phyloP scores from a whole-genome alignment of 2,329 filamentous ascomycete species.

The Aspergillus luchuensis region DNA sequence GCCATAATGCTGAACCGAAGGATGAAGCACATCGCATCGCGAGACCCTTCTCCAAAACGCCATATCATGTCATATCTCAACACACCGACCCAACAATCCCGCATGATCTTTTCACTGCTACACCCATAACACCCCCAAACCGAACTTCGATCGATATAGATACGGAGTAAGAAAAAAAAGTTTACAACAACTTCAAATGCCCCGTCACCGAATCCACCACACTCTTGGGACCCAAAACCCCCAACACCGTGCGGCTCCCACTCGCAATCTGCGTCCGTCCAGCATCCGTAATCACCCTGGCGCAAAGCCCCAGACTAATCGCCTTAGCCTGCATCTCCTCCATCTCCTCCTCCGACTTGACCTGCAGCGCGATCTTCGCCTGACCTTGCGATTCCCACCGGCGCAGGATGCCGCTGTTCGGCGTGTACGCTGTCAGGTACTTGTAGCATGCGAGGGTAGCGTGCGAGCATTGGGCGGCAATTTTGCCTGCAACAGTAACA shows the following conservation, averaged over 20 bases:
- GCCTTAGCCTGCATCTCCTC: constrained; percentile 78
- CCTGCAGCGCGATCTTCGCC: constrained; percentile 90
- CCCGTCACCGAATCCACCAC: constrained; percentile 85
- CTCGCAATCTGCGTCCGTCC: constrained; percentile 94
- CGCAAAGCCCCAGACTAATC: constrained; percentile 78
- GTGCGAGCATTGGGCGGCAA: constrained; percentile 91
- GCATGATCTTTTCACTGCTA: too few species aligned
- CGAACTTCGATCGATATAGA: too few species aligned
- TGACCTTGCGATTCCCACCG: constrained; percentile 87
- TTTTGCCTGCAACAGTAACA: constrained; percentile 72
- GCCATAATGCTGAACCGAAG: background rate
- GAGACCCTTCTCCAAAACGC: too few species aligned
- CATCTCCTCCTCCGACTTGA: constrained; percentile 78
- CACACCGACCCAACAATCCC: background rate
- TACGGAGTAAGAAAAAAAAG: too few species aligned
- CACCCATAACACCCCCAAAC: too few species aligned
- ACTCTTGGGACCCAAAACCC: constrained; percentile 79
- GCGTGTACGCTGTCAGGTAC: constrained; percentile 62
- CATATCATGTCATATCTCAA: too few species aligned
- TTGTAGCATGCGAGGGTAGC: constrained; percentile 99
- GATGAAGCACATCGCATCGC: background rate
- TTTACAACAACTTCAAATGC: constrained; percentile 74
- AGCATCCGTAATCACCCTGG: constrained; percentile 91
- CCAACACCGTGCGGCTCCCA: constrained; percentile 88
- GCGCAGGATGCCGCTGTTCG: constrained; percentile 63